Conservation (phyloP, 257 asterid genomes). For the Nyctanthes arbortristis region DNA sequence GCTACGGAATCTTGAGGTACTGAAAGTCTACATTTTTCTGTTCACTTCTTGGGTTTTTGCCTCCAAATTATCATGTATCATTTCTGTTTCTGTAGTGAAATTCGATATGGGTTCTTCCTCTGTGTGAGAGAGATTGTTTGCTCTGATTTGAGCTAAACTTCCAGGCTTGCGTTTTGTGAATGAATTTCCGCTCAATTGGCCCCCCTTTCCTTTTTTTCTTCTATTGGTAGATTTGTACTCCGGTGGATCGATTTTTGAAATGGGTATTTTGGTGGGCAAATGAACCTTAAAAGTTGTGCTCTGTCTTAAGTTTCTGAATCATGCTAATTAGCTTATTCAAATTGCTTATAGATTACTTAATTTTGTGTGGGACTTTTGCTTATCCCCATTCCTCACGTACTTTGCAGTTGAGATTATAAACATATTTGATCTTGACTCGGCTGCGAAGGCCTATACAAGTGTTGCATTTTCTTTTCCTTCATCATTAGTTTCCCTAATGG, state of each 20-base stretch:
- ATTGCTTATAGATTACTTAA: neutral
- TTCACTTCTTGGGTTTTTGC: neutral
- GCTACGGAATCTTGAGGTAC: neutral
- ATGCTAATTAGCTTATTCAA: neutral
- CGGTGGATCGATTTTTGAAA: neutral
- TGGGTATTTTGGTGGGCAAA: neutral
- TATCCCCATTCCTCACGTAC: neutral
- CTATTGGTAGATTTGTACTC: neutral
- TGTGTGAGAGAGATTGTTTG: neutral
- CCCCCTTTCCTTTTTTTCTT: neutral
- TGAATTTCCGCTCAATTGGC: neutral
- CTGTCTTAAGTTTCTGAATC: neutral
- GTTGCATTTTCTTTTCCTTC: neutral
- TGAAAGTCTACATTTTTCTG: neutral
- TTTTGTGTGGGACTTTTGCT: neutral
- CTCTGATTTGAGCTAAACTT: neutral
- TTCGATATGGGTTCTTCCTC: neutral
- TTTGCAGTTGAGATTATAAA: neutral
- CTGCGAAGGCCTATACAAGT: neutral
- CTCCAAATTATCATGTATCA: neutral
- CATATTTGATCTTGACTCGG: neutral
- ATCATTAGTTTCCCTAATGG: neutral
- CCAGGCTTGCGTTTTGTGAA: neutral
- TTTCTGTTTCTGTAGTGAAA: neutral
- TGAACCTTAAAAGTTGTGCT: neutral